Evolutionary conservation across 495 filamentous ascomycete species (phyloP).

Genomic region (Neurospora discreta): DNA sequence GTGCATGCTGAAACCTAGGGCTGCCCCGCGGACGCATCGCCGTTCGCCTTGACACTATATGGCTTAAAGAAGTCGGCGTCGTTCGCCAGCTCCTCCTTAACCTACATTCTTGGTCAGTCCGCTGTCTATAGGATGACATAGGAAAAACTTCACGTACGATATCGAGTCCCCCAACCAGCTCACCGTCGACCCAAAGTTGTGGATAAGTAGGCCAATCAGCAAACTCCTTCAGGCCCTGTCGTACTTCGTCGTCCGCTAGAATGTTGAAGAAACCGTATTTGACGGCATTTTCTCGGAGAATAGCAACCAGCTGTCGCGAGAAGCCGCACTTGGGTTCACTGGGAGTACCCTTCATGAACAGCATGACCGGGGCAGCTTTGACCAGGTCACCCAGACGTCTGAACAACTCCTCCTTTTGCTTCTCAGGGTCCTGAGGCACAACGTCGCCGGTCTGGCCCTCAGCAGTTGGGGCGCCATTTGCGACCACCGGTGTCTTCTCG

Average conservation of each 20-base stretch:
- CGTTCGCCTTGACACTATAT: constrained; percentile 43
- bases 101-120: constrained; percentile 16
- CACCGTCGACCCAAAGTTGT: constrained; percentile 73
- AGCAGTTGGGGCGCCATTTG: constrained; percentile 19
- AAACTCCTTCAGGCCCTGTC: constrained; percentile 89
- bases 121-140: neutral
- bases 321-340: constrained; percentile 90
- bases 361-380: constrained; percentile 91
- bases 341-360: constrained; percentile 93
- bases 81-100: constrained; percentile 28
- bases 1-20: neutral
- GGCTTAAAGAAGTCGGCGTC: constrained; percentile 61
- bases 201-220: constrained; percentile 97
- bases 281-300: constrained; percentile 77
- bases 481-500: constrained; percentile 13
- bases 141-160: constrained; percentile 55
- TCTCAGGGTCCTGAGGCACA: constrained; percentile 34
- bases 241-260: constrained; percentile 91
- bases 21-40: constrained; percentile 14
- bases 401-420: constrained; percentile 67
- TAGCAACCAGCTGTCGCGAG: constrained; percentile 72
- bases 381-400: constrained; percentile 69
- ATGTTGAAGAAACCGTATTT: constrained; percentile 99
- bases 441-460: constrained; percentile 12
- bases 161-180: constrained; percentile 86